Base-by-base conservation (phyloP, 2,329 filamentous ascomycete genomes). In the Akanthomyces muscarius region DNA sequence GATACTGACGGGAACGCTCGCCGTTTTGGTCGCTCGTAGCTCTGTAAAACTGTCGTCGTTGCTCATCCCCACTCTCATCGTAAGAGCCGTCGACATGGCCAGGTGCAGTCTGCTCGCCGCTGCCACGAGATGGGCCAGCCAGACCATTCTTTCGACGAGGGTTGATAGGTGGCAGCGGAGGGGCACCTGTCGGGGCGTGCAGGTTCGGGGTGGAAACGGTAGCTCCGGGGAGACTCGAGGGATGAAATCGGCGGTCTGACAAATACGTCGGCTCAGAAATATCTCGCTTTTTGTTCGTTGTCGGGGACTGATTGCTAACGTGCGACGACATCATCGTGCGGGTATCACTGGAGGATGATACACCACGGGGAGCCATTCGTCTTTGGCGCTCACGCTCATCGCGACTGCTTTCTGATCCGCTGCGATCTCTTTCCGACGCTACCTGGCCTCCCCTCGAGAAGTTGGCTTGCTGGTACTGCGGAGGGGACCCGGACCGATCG, bases 161-260 rank as follows among this genome's bases (percentile, higher is more conserved):
- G 69, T 86, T 86, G 70, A 87, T 83, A 1, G 84, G 83, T 2
- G 84, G 84, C 42, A 87, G 64, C 2, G 84, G 84, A 2, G 84
- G 83, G 2, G 75, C 77, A 30, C 69, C 63, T 21, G 70, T 67
- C 13, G 69, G 71, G 6, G 71, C 70, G 53, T 76, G 76, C 48
- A 78, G 66, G 63, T 77, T 76, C 1, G 77, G 74, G 6, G 75
- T 75, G 14, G 76, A 77, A 6, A 69, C 69, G 1, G 74, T 68
- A 11, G 69, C 67, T 1, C 68, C 67, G 1, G 74, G 69, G 16
- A 75, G 63, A 66, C 77, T 78, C 38, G 73, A 74, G 3, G 73
- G 73, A 4, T 75, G 72, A 4, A 74, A 71, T 33, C 79, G 75
- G n/a, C 11, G 33, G 18, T 61, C 41, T 4, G 42, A 36, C 8